phyloP scores from a whole-genome alignment of 1,284 basidiomycete species.

The Cryptococcus sp. region DNA sequence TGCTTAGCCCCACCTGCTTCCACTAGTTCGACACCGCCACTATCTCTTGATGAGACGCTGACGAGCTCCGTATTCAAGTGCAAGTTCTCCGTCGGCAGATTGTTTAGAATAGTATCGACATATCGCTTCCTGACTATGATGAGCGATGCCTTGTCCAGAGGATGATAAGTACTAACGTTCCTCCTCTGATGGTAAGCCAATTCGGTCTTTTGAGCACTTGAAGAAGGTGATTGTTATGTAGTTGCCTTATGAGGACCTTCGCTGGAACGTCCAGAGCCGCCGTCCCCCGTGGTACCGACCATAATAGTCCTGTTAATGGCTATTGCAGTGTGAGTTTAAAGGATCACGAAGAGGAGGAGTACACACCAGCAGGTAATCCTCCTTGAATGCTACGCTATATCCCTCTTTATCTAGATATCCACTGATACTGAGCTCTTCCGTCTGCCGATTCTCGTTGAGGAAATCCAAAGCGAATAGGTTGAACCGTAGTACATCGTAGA shows the following conservation, averaged over 20 bases:
- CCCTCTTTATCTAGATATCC: constrained; percentile 63
- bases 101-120: constrained; percentile 60
- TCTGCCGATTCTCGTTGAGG: constrained; percentile 20
- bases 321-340: constrained; percentile 30
- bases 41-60: constrained; percentile 22
- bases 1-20: constrained; percentile 36
- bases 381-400: constrained; percentile 64
- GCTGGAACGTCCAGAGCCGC: constrained; percentile 70
- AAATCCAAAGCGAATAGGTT: constrained; percentile 59
- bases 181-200: constrained; percentile 71
- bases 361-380: constrained; percentile 74
- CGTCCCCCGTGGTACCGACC: constrained; percentile 71
- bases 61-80: constrained; percentile 61
- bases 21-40: constrained; percentile 28
- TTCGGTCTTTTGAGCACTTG: constrained; percentile 69
- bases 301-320: constrained; percentile 78
- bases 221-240: constrained; percentile 74
- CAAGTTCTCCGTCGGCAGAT: constrained; percentile 55
- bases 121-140: constrained; percentile 55
- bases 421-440: constrained; percentile 58
- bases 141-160: neutral
- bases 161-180: constrained; percentile 53
- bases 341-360: neutral
- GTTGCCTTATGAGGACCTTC: constrained; percentile 65
- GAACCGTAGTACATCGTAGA: constrained; percentile 74